Evolutionary conservation across 2,329 filamentous ascomycete genomes (phyloP).

Genomic region (Peltaster fructicola): DNA sequence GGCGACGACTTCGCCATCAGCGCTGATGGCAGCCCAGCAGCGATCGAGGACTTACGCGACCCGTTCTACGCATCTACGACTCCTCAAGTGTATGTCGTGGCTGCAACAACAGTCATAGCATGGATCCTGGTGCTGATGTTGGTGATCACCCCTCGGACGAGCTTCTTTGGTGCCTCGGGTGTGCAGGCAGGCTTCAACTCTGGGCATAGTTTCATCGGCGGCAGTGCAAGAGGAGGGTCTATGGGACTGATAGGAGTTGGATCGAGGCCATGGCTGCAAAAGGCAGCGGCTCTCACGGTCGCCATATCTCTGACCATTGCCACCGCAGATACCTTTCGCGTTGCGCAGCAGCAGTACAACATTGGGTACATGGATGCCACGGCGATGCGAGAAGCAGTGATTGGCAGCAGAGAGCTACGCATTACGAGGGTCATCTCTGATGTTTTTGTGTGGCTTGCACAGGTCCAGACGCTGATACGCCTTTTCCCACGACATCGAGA

Average conservation of each 20-base stretch:
- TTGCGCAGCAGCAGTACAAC: slow-evolving; percentile 66
- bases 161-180: slow-evolving; percentile 58
- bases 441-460: slow-evolving; percentile 91
- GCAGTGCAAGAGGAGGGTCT: slow-evolving; percentile 45
- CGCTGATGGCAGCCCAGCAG: slow-evolving; percentile 26
- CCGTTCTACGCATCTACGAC: slow-evolving; percentile 91
- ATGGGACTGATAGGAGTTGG: slow-evolving; percentile 65
- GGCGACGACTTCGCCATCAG: slow-evolving; percentile 18
- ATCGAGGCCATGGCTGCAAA: slow-evolving; percentile 81
- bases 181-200: slow-evolving; percentile 30
- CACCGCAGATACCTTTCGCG: slow-evolving; percentile 74
- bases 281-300: slow-evolving; percentile 44
- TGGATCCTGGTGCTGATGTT: slow-evolving; percentile 91
- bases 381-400: slow-evolving; percentile 57
- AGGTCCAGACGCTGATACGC: slow-evolving; percentile 89
- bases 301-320: slow-evolving; percentile 82
- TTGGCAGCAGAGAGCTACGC: slow-evolving; percentile 71
- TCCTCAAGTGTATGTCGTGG: slow-evolving; percentile 82
- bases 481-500: slow-evolving; percentile 92
- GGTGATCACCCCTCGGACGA: slow-evolving; percentile 85
- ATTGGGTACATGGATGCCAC: slow-evolving; percentile 64
- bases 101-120: slow-evolving; percentile 74
- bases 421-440: slow-evolving; percentile 86
- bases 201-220: slow-evolving; percentile 71
- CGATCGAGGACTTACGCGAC: slow-evolving; percentile 52